phyloP scores from a whole-genome alignment of 202 grass and related monocot species.

The Dendrocalamus latiflorus region DNA sequence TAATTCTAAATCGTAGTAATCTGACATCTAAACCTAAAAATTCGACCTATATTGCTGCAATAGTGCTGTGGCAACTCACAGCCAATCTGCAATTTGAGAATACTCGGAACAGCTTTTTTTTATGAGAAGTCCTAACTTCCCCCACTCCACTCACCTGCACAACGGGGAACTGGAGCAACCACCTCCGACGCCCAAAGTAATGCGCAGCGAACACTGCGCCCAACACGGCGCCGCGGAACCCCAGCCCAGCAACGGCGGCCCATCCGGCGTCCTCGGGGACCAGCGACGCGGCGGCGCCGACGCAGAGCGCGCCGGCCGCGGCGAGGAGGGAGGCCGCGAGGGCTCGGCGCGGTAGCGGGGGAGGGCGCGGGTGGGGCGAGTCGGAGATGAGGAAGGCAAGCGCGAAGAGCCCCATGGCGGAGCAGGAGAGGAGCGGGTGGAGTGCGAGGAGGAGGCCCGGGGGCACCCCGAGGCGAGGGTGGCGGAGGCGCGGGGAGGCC shows the following conservation, averaged over 20 bases:
- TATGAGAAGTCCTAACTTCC: no score
- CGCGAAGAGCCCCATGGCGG: conserved; percentile 46
- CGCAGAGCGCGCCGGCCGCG: no score
- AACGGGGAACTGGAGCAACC: no score
- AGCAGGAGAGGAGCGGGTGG: conserved; percentile 52
- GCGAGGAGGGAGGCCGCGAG: conserved; percentile 40
- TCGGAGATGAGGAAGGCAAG: conserved; percentile 42
- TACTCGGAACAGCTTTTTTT: no score
- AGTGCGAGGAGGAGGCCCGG: conserved; percentile 49
- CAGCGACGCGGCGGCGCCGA: no score
- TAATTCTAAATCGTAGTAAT: not conserved
- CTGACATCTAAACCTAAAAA: not conserved
- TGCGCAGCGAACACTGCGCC: no score
- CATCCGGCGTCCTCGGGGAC: no score
- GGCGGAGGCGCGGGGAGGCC: conserved; percentile 12
- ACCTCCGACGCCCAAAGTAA: no score
- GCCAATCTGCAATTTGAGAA: no score
- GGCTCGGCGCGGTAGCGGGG: conserved; percentile 13
- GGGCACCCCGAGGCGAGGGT: conserved; percentile 35
- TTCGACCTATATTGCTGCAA: not conserved
- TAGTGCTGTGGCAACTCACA: not conserved
- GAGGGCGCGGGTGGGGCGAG: conserved; percentile 34
- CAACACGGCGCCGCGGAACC: no score
- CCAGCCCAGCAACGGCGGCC: no score
- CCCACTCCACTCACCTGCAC: no score